A percentile compares a stretch with the other conserved stretches of the same genome.
phyloP scores from a whole-genome alignment of 1,284 basidiomycete genomes.

The Agroathelia rolfsii region DNA sequence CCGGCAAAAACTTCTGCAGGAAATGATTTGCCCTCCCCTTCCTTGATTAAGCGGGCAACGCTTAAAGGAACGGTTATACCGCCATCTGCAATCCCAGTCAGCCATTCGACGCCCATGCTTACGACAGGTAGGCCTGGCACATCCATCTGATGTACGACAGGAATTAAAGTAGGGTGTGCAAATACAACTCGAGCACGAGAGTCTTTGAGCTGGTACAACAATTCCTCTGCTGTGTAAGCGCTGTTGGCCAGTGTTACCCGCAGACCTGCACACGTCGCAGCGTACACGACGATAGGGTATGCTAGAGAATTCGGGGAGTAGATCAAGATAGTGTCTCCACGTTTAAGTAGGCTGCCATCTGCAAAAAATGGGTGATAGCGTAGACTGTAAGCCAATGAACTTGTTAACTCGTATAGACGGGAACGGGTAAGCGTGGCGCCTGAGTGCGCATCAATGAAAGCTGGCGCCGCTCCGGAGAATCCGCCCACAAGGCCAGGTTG shows the following conservation, averaged over 20 bases:
- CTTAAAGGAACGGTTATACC: no score
- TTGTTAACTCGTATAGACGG: constrained; percentile 36
- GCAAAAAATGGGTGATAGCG: constrained; percentile 26
- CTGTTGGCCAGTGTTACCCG: constrained; percentile 26
- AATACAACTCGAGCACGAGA: constrained; percentile 31
- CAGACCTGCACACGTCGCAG: constrained; percentile 24
- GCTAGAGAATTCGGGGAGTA: constrained; percentile 34
- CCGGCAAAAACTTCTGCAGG: no score
- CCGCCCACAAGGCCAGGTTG: constrained; percentile 27
- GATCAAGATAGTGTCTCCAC: constrained; percentile 20
- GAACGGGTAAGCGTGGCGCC: constrained; percentile 47
- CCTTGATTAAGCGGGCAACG: no score
- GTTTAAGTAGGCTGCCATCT: constrained; percentile 8
- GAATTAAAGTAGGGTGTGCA: constrained; percentile 30
- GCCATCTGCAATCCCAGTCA: constrained; percentile 20
- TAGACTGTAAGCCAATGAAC: constrained; percentile 50
- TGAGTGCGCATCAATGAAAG: constrained; percentile 60
- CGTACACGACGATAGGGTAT: constrained; percentile 33
- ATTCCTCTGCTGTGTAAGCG: constrained; percentile 23
- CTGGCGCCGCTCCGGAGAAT: constrained; percentile 32
- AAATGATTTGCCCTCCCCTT: no score
- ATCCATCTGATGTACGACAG: constrained; percentile 22
- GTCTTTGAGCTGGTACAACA: constrained; percentile 26
- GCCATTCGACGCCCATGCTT: constrained; percentile 17
- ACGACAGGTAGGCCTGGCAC: constrained; percentile 17